Percentiles rank a stretch among this genome's conserved stretches.
Evolutionary conservation across 495 filamentous ascomycete genomes (phyloP).

Genomic region (Penicillium parvum): DNA sequence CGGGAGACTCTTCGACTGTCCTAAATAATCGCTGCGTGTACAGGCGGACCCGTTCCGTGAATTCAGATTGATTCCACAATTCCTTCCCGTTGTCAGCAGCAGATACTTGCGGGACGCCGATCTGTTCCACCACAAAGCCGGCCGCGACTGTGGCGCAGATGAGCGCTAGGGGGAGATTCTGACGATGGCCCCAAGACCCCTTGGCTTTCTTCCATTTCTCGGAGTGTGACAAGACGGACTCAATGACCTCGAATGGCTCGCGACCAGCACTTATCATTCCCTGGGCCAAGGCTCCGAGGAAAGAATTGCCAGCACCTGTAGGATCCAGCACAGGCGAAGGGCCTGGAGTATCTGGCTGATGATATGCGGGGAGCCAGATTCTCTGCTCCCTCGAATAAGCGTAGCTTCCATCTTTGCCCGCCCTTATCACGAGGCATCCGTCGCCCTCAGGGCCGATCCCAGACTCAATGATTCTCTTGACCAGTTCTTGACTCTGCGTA

Average conservation of each 20-base stretch:
- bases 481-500: conserved; percentile 46
- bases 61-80: conserved; percentile 70
- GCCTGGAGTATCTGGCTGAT: conserved; percentile 33
- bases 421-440: conserved; percentile 49
- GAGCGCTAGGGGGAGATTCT: conserved; percentile 62
- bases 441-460: conserved; percentile 44
- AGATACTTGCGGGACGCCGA: conserved; percentile 68
- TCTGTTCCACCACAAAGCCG: conserved; percentile 91
- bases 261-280: conserved; percentile 59
- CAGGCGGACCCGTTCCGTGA: conserved; percentile 49
- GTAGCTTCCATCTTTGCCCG: conserved; percentile 58
- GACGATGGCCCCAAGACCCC: conserved; percentile 24
- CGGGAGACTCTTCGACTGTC: conserved; percentile 44
- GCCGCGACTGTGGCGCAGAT: conserved; percentile 80
- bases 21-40: conserved; percentile 47
- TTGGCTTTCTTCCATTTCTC: conserved; percentile 28
- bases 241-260: conserved; percentile 32
- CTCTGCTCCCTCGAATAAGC: conserved; percentile 34
- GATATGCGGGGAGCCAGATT: conserved; percentile 55
- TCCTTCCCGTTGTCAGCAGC: conserved; percentile 53
- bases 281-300: conserved; percentile 78
- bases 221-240: conserved; percentile 30
- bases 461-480: conserved; percentile 52
- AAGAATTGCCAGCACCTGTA: conserved; percentile 93
- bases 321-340: conserved; percentile 71